Evolutionary conservation across 768 basidiomycete species (phyloP), one percentile per base, ranked within the genome.

Genomic region (Leccinum barrowsii): DNA sequence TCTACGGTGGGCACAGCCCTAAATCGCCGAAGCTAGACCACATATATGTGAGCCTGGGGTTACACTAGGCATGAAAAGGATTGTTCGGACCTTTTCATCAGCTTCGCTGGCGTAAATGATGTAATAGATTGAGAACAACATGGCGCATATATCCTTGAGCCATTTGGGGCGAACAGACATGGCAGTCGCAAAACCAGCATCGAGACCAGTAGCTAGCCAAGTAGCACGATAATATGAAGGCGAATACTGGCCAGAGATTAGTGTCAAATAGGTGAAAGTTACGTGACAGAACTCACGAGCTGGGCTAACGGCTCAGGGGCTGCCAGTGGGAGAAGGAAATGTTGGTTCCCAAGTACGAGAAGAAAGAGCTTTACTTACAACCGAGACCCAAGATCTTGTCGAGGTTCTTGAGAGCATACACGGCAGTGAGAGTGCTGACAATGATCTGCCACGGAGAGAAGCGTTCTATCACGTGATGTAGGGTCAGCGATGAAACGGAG

Each of bases 371-470:
- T 37, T 17, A 35, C 63, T 59, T 65, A 94, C 94, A 82, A 63
- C 82, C 85, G 15, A 96, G 77, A 4, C 93, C 94, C 7, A 95
- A 72, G 15, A 97, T 80, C 74, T 87, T 89, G 73, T 95, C 94
- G 12, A 94, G 74, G 72, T 98, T 91, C 12, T 90, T 80, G 50
- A 89, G 69, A 17, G 91, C 87, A 70, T 98, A 99, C 5, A 96
- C 78, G 28, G 84, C 73, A 1, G 94, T 97, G 58, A 97, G 75
- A 0, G 94, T 92, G 64, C 84, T 89, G 56, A 93, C 81, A 52
- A 98, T 82, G 65, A 98, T 80, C 69, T 99, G 95, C 89, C 94
- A 99, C n/a, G 97, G 97, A 0, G 94, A 89, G 76, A 93, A 96
- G 21, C 85, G 85, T 68, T 80, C 87, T 93, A 28, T 52, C 17